These are phyloP conservation scores for Jaenimonas drosophilae DNA, from an alignment of 208 protist genomes.

Conservation along the genomic window DNA sequence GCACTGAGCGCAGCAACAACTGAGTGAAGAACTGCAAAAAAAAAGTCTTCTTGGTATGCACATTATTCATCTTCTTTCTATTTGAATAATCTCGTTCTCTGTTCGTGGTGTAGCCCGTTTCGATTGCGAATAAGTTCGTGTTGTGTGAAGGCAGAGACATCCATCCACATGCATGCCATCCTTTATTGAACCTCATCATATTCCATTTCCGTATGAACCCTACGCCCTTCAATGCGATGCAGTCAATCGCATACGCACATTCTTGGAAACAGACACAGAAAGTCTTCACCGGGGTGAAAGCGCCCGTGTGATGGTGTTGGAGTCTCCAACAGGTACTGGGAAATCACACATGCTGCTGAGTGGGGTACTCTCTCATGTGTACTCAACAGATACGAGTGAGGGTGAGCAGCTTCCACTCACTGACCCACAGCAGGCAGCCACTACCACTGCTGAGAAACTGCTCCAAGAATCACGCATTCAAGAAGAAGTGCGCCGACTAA, in stretches of 20 bases:
- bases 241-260: constrained; percentile 38
- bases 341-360: constrained; percentile 93
- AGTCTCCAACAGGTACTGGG: constrained; percentile 94
- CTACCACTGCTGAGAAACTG: constrained; percentile 10
- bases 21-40: constrained; percentile 3
- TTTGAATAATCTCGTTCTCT: too few relatives aligned
- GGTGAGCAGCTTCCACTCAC: too few relatives aligned
- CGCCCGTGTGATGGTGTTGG: constrained; percentile 86
- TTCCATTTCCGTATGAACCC: constrained; percentile 72
- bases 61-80: constrained; percentile 1
- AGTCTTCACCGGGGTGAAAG: background rate
- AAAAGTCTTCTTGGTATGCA: background rate
- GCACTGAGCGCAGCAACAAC: background rate
- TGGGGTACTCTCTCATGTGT: constrained; percentile 56
- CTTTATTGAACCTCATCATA: constrained; percentile 39
- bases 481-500: constrained; percentile 8
- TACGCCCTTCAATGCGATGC: constrained; percentile 73
- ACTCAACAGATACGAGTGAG: too few relatives aligned
- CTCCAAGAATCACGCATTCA: constrained; percentile 21
- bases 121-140: background rate
- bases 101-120: too few relatives aligned
- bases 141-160: background rate
- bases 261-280: constrained; percentile 10
- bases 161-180: too few relatives aligned
- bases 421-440: background rate